Evolutionary conservation across 495 filamentous ascomycete genomes (phyloP), one percentile per base, ranked within the genome.

Genomic region (Lasiosphaeria ovina): DNA sequence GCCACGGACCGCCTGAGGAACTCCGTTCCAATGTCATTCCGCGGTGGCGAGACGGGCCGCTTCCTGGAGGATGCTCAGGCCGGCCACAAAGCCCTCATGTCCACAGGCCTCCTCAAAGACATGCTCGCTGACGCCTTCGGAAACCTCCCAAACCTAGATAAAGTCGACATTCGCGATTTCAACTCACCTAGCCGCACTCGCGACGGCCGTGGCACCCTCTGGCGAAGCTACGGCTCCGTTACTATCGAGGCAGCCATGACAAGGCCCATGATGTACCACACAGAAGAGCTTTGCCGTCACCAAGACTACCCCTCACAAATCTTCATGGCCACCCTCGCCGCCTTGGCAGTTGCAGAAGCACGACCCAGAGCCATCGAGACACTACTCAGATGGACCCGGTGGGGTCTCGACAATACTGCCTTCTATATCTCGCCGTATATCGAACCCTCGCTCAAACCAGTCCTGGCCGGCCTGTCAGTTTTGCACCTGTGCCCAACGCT

Each of bases 131-230:
- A 81, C 58, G 82, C 81, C 16, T 78, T 85, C 52, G 55, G 63
- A 32, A 76, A 77, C 51, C 70, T 85, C 4, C 61, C 68, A 0
- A 78, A 79, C 57, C 73, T 84, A 10, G 63, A 77, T 35, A 79
- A 67, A 0, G 55, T 84, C 16, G 79, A 79, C 48, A 64, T 85
- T 11, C 77, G 82, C 40, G 78, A 83, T 58, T 83, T 76, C 69
- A 69, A 73, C 60, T 73, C 74, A 0, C 53, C 3, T 7, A 68
- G 32, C 24, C 67, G 72, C 9, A 60, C 35, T n/a, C 69, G 74
- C 16, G 74, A 81, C 31, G 68, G 67, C 8, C 8, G 4, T 3
- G 35, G 57, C 8, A n/a, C 52, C 0, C 0, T 0, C n/a, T 74
- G 73, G 73, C 61, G 17, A 9, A 75, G 75, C 63, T 79, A 76